Evolutionary conservation across 768 basidiomycete genomes (phyloP).

Genomic region (Mycena crocata): DNA sequence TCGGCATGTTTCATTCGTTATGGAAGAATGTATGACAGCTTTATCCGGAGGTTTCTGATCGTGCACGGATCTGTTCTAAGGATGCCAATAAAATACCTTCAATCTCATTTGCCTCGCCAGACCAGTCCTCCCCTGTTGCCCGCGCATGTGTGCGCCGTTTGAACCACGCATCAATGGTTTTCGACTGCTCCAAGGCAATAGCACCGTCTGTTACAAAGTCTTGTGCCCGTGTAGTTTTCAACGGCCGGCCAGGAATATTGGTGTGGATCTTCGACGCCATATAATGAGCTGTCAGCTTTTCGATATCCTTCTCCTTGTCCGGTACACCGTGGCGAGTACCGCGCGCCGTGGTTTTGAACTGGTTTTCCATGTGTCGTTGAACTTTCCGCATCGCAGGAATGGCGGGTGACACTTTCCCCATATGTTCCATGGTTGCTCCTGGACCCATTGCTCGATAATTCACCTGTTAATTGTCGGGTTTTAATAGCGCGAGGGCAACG

Average conservation of each 20-base stretch:
- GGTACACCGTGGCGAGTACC: slow-evolving; percentile 27
- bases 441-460: slow-evolving; percentile 31
- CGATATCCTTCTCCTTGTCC: slow-evolving; percentile 31
- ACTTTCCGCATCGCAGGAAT: slow-evolving; percentile 33
- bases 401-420: slow-evolving; percentile 29
- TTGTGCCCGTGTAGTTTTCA: not conserved
- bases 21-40: too few species aligned
- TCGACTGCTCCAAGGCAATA: slow-evolving; percentile 1
- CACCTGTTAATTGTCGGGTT: too few species aligned
- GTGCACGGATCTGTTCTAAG: too few species aligned
- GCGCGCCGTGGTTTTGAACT: slow-evolving; percentile 20
- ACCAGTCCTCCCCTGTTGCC: slow-evolving; percentile 18
- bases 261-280: slow-evolving; percentile 10
- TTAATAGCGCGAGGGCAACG: too few species aligned
- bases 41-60: too few species aligned
- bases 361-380: slow-evolving; percentile 33
- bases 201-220: slow-evolving; percentile 20
- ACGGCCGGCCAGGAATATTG: not conserved
- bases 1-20: too few species aligned
- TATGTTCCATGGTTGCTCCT: slow-evolving; percentile 31
- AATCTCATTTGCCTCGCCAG: not conserved
- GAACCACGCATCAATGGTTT: slow-evolving; percentile 27
- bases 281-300: slow-evolving; percentile 24
- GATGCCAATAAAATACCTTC: too few species aligned
- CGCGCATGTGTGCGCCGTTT: slow-evolving; percentile 8